Evolutionary conservation across 2,329 filamentous ascomycete species (phyloP).

Genomic region (Metarhizium brunneum): DNA sequence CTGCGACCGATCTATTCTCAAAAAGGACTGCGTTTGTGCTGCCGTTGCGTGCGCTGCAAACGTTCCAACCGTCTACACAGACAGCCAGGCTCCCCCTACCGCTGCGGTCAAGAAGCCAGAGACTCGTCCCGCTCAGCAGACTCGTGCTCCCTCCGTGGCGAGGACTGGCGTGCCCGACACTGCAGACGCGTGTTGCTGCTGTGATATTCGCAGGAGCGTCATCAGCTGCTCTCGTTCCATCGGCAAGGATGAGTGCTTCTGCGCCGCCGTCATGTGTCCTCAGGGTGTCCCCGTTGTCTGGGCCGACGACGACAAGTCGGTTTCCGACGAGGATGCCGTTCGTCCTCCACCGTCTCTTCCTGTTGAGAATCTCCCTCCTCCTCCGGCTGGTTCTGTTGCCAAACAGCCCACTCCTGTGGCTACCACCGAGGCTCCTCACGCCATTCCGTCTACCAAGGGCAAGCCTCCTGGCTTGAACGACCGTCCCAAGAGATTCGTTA

Average conservation of each 20-base stretch:
- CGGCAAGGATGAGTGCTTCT: constrained; percentile 9
- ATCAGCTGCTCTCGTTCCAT: constrained; percentile 7
- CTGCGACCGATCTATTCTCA: constrained; percentile 13
- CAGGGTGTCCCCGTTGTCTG: constrained; percentile 8
- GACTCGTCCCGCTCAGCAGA: not conserved
- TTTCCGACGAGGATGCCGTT: not conserved
- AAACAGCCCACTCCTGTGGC: not conserved
- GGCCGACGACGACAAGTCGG: not conserved
- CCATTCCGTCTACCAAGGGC: not conserved
- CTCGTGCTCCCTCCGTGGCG: not conserved
- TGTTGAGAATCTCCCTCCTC: too few relatives aligned
- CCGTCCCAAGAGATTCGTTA: not conserved
- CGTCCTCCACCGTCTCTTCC: not conserved
- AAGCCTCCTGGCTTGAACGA: not conserved
- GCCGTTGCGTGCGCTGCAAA: constrained; percentile 15
- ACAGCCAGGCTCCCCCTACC: not conserved
- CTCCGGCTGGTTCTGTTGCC: not conserved
- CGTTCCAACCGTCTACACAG: constrained; percentile 10
- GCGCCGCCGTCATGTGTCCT: constrained; percentile 15
- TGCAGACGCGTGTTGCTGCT: constrained; percentile 14
- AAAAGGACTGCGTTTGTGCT: constrained; percentile 18
- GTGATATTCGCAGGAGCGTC: constrained; percentile 9
- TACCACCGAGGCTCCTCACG: not conserved
- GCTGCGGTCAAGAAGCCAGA: not conserved
- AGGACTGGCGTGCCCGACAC: not conserved